A percentile compares a stretch with the other conserved stretches of the same genome.
Evolutionary conservation across 768 basidiomycete species (phyloP).

Genomic region (Russula abietina): DNA sequence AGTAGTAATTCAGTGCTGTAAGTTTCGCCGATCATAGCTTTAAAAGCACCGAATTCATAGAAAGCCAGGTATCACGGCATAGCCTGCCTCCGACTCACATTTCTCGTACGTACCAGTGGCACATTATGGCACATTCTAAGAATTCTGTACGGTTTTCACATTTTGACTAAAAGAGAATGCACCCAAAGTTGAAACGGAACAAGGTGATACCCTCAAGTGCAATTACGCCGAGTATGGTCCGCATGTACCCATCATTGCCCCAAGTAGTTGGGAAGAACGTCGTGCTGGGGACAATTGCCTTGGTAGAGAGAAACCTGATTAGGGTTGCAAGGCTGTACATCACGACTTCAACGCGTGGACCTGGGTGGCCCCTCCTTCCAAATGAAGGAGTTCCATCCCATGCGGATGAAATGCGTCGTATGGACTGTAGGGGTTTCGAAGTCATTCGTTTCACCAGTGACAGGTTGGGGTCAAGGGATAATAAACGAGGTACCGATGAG

Average conservation of each 20-base stretch:
- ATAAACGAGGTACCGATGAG: not conserved
- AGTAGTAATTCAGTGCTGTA: not conserved
- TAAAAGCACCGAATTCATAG: not conserved
- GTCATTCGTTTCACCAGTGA: not conserved
- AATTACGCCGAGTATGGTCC: not conserved
- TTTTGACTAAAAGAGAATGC: not conserved
- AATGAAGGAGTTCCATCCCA: not conserved
- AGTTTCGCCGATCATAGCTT: not conserved
- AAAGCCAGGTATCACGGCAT: not conserved
- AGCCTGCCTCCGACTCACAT: not conserved
- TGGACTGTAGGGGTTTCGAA: slow-evolving; percentile 16
- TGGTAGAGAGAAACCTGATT: not conserved
- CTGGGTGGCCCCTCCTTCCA: not conserved
- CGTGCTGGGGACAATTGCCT: not conserved
- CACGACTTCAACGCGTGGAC: not conserved
- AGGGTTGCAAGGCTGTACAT: not conserved
- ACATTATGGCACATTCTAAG: not conserved
- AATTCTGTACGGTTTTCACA: not conserved
- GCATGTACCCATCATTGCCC: not conserved
- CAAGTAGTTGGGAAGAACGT: not conserved
- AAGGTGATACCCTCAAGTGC: not conserved
- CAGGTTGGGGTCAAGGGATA: not conserved
- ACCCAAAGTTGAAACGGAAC: not conserved
- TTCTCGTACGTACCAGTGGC: not conserved
- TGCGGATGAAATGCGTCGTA: not conserved